Base-by-base conservation (phyloP, 176 grass and related monocot species). In the Eleusine indica region DNA sequence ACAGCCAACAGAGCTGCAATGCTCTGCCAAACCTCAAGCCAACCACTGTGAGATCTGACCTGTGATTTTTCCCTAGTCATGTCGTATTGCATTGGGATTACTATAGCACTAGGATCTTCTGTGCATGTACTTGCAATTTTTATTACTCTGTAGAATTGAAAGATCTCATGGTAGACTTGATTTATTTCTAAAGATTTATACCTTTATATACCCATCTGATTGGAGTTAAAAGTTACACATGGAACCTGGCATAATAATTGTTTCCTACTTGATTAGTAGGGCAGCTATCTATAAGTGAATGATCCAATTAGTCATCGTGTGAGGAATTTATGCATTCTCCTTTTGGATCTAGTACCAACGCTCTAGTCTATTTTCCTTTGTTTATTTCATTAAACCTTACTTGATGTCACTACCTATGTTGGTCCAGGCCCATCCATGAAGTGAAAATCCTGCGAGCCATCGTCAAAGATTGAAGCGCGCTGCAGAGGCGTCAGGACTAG, bases 401-500 rank as follows among this genome's bases (percentile, higher is more conserved):
- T 60, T 7, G 5, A 58, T 60, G 3, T 14, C 72, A 30, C 11
- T 62, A 47, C 37, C 10, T 79, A 75, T 78, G 35, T 72, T 91
- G 47, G 56, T 91, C 38, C 41, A 98, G 93, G 89, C 96, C 96
- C 49, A 94, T 94, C 41, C 91, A 98, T 87, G 93, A 98, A 89
- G 93, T 98, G 74, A 98, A 88, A 78, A 92, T 98, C 74, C 77
- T 98, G 73, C 83, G 89, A 68, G 91, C 91, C 1, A 37, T 78
- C n/a, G 89, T 98, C 52, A 94, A 95, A 81, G 96, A 98, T 78
- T 98, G 80, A 98, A 82, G 44, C 44, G 80, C 63, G 54, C 30
- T 2, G 25, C 11, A 10, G 46, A 48, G 46, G 10, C 22, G 19
- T 63, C 30, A 35, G 42, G 65, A 56, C 9, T 12, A 68, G 40